A percentile compares a stretch with the other conserved stretches of the same genome.
phyloP scores from a whole-genome alignment of 2,329 filamentous ascomycete species.

The Metarhizium brunneum region DNA sequence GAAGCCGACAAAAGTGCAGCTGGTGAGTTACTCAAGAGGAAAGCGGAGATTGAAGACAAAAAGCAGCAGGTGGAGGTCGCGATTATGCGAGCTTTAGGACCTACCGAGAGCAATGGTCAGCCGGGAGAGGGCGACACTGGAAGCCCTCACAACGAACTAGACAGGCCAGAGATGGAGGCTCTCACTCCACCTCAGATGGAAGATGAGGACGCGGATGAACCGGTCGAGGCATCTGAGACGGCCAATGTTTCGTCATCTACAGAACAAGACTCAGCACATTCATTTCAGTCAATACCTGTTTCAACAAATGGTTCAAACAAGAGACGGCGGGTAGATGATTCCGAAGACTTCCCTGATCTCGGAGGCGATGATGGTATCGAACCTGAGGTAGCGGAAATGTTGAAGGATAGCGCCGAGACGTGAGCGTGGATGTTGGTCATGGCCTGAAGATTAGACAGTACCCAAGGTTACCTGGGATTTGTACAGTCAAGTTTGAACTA shows the following conservation, averaged over 20 bases:
- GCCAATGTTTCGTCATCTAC: conserved; percentile 13
- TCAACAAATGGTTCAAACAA: conserved; percentile 47
- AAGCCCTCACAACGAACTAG: conserved; percentile 47
- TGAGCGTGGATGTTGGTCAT: not conserved
- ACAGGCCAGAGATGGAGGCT: conserved; percentile 74
- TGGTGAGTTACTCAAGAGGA: conserved; percentile 56
- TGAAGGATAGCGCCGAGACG: conserved; percentile 28
- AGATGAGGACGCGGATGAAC: conserved; percentile 12
- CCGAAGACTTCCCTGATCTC: conserved; percentile 44
- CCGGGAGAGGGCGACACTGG: conserved; percentile 36
- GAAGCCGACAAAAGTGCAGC: conserved; percentile 59
- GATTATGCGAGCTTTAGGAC: conserved; percentile 76
- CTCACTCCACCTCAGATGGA: conserved; percentile 71
- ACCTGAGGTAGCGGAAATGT: conserved; percentile 46
- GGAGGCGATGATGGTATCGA: conserved; percentile 46
- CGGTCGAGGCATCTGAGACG: conserved; percentile 10
- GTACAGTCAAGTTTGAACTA: not conserved
- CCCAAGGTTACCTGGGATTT: not conserved
- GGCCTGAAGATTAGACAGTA: conserved; percentile 6
- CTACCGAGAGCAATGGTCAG: conserved; percentile 42
- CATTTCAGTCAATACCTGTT: conserved; percentile 40
- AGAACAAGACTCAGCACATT: conserved; percentile 29
- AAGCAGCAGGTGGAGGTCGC: conserved; percentile 84
- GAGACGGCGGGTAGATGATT: conserved; percentile 42
- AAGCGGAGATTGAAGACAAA: conserved; percentile 65